Evolutionary conservation across 1,284 basidiomycete genomes (phyloP), one percentile per base, ranked within the genome.

Genomic region (Puccinia novopanici): DNA sequence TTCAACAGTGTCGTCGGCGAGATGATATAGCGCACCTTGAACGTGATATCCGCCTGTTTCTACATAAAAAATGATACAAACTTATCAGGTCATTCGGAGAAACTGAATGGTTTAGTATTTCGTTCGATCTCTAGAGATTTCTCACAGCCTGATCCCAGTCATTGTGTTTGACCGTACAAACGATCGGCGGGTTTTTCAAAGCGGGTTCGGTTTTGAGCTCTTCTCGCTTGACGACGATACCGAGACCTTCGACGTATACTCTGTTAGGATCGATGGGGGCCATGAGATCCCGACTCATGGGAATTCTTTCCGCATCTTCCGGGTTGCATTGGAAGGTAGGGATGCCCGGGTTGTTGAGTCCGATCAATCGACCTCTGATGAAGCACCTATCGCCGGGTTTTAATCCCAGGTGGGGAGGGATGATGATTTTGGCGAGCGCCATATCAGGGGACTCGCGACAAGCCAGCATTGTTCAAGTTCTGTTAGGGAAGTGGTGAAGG

Each of bases 131-230:
- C 30, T 61, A 9, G 2, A 34, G 37, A 63, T 40, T 22, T 63
- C 19, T 63, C 37, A 63, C 61, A n/a, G 61, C 61, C 30, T 63
- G 13, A 63, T 63, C 61, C 61, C 61, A 40, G 37, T 63, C 61
- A 19, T 40, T 63, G 37, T 63, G 61, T 40, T 63, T 42, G 17
- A 63, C 61, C 22, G 61, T 63, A 27, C 34, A 63, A 4, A 63
- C 40, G 37, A 63, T 63, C 6, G 61, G 61, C 8, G 61, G 37
- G 61, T 40, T 40, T 37, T 63, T 63, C 34, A 40, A 15, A 37
- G 30, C 19, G 34, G 61, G 37, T 22, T 63, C 37, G 61, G 61
- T 63, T 37, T 40, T 63, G 19, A 63, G 61, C 40, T 63, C 61
- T 42, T 63, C 61, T 42, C 61, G 61, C 37, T 63, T 63, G 17